phyloP scores from a whole-genome alignment of 2,329 filamentous ascomycete species.

The Xylaria sp. region DNA sequence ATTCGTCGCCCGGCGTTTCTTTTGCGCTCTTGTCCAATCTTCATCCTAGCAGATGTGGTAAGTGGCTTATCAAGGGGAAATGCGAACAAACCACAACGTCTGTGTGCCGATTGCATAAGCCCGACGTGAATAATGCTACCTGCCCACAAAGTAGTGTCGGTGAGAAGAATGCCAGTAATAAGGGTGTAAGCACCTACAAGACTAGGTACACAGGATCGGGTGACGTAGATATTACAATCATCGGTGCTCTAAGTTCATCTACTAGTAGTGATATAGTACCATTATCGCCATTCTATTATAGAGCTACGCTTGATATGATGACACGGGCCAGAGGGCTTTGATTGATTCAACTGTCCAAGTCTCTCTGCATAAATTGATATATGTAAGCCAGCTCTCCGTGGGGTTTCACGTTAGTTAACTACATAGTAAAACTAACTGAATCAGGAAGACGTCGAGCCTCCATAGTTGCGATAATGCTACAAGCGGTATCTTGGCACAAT shows the following conservation, averaged over 20 bases:
- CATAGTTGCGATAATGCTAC: not conserved
- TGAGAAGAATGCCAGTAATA: not conserved
- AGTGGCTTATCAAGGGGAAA: constrained; percentile 28
- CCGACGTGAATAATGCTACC: constrained; percentile 10
- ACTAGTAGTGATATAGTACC: no score
- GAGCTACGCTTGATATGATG: no score
- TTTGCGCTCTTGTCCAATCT: constrained; percentile 24
- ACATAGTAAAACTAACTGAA: constrained; percentile 1
- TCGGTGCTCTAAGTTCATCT: no score
- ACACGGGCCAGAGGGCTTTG: no score
- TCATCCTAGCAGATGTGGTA: constrained; percentile 10
- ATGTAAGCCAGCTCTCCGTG: not conserved
- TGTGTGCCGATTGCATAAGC: constrained; percentile 20
- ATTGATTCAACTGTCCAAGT: no score
- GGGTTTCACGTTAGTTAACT: no score
- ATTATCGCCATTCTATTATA: no score
- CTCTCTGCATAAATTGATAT: not conserved
- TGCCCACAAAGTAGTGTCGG: not conserved
- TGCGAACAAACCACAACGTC: constrained; percentile 10
- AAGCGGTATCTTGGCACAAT: not conserved
- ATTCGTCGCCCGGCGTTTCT: constrained; percentile 24
- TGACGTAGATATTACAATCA: not conserved
- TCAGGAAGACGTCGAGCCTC: not conserved
- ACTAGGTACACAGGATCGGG: not conserved
- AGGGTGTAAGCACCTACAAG: not conserved